Base-by-base conservation (phyloP, 2,329 filamentous ascomycete genomes). In the Monosporascus ibericus region DNA sequence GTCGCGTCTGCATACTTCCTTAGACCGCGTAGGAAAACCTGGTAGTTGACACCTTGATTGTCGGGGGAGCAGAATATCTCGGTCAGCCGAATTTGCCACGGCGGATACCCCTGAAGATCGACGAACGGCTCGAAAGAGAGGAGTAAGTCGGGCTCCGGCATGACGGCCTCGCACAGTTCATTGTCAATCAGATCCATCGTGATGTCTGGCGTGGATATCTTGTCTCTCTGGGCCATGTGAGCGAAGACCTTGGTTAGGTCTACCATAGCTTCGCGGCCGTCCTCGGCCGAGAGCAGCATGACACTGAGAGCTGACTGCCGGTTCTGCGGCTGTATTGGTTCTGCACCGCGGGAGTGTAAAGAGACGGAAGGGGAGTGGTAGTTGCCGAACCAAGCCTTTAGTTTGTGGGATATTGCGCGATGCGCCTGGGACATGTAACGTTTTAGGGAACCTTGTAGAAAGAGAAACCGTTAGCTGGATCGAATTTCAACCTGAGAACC, bases 161-260 rank as follows among this genome's bases (percentile, higher is more conserved):
- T 94, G 55, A 95, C 85, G 49, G 80, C 82, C 65, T 86, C 82
- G 15, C 75, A 87, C 48, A 99, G 79, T 71, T 99, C 94, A 5
- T 90, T 88, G 65, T 97, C 91, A 49, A 99, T 85, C 48, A 99
- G 75, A 57, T 96, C 90, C 48, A 81, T 79, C 52, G 85, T 91
- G 64, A 99, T 92, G 66, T 99, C 92, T 34, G 83, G 77, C 1
- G 89, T 81, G 2, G 82, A 82, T 15, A 99, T 79, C 71, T 96
- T 96, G 53, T 85, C 85, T 60, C 86, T 85, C 70, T 97, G 94
- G 6, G 90, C 88, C 94, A 99, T 97, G 66, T 96, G 90, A 6
- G 92, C 84, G 22, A 99, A 78, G 1, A 95, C 97, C 65, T 92
- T 90, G 42, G 94, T 99, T 46, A 99, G 80, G 69, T 99, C 94